Percentiles rank a stretch among this genome's conserved stretches.
Conservation (phyloP, 1,284 basidiomycete species). For the Pseudozyma sp. region DNA sequence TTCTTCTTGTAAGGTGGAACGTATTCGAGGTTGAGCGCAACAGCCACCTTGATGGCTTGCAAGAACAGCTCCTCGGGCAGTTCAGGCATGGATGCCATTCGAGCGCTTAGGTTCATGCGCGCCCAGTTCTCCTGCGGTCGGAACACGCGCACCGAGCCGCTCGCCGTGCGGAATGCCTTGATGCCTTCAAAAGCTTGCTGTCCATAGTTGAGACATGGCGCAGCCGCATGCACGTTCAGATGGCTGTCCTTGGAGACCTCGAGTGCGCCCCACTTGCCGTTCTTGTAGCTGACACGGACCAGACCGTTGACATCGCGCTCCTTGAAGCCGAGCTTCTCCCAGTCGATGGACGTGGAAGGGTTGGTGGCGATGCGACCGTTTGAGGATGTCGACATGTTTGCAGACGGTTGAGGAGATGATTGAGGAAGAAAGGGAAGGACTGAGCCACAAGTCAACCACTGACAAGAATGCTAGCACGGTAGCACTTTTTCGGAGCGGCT, state of each 20-base stretch:
- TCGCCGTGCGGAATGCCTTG: slow-evolving; percentile 64
- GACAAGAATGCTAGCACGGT: too few relatives aligned
- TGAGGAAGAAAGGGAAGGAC: background rate
- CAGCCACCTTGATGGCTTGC: slow-evolving; percentile 59
- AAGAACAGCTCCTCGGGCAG: slow-evolving; percentile 60
- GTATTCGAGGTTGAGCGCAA: slow-evolving; percentile 68
- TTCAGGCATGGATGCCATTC: slow-evolving; percentile 64
- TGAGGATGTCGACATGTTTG: slow-evolving; percentile 26
- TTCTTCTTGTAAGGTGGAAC: slow-evolving; percentile 66
- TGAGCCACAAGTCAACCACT: too few relatives aligned
- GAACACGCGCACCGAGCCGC: slow-evolving; percentile 65
- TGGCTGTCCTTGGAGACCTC: slow-evolving; percentile 61
- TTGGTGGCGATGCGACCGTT: slow-evolving; percentile 42
- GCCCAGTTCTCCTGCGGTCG: slow-evolving; percentile 68
- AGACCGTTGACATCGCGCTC: slow-evolving; percentile 54
- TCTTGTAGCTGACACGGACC: slow-evolving; percentile 46
- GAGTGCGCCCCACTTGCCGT: slow-evolving; percentile 60
- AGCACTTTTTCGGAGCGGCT: too few relatives aligned
- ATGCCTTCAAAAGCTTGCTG: slow-evolving; percentile 68
- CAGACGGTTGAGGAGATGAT: background rate
- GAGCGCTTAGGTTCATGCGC: slow-evolving; percentile 65
- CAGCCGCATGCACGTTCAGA: slow-evolving; percentile 65
- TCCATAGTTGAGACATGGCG: slow-evolving; percentile 68
- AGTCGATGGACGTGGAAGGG: slow-evolving; percentile 41
- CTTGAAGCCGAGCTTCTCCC: slow-evolving; percentile 53